Evolutionary conservation across 1,284 basidiomycete species (phyloP).

Genomic region (Ustilago xerochloae): DNA sequence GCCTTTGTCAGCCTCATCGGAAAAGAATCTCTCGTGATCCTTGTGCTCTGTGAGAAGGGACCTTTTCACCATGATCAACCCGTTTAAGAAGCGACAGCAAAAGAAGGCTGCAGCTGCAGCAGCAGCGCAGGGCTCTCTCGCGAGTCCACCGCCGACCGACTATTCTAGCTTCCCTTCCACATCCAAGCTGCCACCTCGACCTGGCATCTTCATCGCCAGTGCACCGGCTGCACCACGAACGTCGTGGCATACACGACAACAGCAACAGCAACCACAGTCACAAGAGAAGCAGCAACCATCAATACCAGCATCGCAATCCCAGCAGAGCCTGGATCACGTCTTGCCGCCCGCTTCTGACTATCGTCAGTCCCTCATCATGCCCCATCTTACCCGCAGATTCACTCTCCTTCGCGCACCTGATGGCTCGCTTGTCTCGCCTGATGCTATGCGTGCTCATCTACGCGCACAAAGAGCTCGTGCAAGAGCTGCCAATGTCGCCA

Average conservation of each 20-base stretch:
- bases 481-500: constrained; percentile 42
- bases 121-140: background rate
- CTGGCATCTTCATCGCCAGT: constrained; percentile 33
- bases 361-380: constrained; percentile 63
- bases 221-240: constrained; percentile 10
- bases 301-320: background rate
- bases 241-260: constrained; percentile 1
- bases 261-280: background rate
- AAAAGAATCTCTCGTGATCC: background rate
- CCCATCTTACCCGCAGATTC: constrained; percentile 62
- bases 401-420: constrained; percentile 58
- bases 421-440: constrained; percentile 59
- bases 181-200: constrained; percentile 21
- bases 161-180: constrained; percentile 18
- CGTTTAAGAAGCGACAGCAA: constrained; percentile 44
- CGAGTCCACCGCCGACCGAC: constrained; percentile 22
- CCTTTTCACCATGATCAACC: constrained; percentile 38
- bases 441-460: constrained; percentile 62
- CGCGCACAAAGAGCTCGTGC: constrained; percentile 59
- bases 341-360: constrained; percentile 53
- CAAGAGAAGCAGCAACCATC: background rate
- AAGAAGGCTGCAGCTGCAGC: constrained; percentile 24
- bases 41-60: too few relatives aligned
- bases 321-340: constrained; percentile 34
- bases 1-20: background rate